Conservation (phyloP, 495 filamentous ascomycete genomes). For the Talaromyces thailandensis region DNA sequence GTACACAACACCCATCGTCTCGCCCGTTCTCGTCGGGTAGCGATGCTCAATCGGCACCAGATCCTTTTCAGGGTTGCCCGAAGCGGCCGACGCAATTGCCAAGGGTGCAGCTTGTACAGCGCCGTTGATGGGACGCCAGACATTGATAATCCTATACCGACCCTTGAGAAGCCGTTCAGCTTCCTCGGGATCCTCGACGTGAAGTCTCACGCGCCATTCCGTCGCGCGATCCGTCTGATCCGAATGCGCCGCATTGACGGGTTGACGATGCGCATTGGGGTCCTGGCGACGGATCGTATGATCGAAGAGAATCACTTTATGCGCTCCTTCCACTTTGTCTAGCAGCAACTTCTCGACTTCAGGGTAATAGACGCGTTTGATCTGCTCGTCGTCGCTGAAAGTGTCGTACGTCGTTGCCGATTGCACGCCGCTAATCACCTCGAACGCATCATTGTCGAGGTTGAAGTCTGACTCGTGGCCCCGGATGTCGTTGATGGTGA, state of each 20-base stretch:
- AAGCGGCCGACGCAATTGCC: slow-evolving; percentile 56
- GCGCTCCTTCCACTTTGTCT: slow-evolving; percentile 48
- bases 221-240: slow-evolving; percentile 69
- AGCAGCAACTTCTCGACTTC: slow-evolving; percentile 64
- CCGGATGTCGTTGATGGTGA: slow-evolving; percentile 58
- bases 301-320: slow-evolving; percentile 71
- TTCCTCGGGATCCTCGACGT: slow-evolving; percentile 47
- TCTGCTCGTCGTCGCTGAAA: slow-evolving; percentile 56
- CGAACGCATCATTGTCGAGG: slow-evolving; percentile 69
- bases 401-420: slow-evolving; percentile 40
- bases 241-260: slow-evolving; percentile 69
- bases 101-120: slow-evolving; percentile 63
- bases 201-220: slow-evolving; percentile 52
- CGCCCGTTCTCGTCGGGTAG: slow-evolving; percentile 61
- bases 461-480: slow-evolving; percentile 50
- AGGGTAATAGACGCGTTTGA: slow-evolving; percentile 69
- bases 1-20: slow-evolving; percentile 65
- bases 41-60: slow-evolving; percentile 66
- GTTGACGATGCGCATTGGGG: slow-evolving; percentile 43
- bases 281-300: slow-evolving; percentile 70
- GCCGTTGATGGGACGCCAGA: slow-evolving; percentile 75
- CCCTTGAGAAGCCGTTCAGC: slow-evolving; percentile 47
- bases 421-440: slow-evolving; percentile 39
- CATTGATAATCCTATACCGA: slow-evolving; percentile 76
- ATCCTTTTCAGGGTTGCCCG: slow-evolving; percentile 48